Evolutionary conservation across 805 yeast genomes (phyloP).

Genomic region (Huiozyma naganishii): DNA sequence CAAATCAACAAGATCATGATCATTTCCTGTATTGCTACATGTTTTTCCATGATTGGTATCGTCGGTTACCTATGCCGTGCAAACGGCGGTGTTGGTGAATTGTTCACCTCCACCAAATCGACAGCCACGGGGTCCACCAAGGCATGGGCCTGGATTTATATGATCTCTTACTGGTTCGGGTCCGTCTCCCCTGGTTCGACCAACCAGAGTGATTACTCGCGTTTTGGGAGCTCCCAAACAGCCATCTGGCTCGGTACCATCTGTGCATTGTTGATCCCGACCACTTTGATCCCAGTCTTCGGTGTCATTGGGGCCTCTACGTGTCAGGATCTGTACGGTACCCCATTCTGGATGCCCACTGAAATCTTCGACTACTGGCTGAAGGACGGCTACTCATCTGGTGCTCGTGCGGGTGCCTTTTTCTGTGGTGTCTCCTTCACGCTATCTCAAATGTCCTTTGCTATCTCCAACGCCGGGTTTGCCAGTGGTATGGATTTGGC

Average conservation of each 20-base stretch:
- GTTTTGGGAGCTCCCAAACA: slow-evolving; percentile 27
- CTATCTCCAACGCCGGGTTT: slow-evolving; percentile 30
- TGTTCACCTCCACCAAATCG: slow-evolving; percentile 20
- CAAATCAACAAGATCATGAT: slow-evolving; percentile 30
- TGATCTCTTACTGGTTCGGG: slow-evolving; percentile 33
- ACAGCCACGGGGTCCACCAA: slow-evolving; percentile 26
- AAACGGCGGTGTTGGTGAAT: slow-evolving; percentile 28
- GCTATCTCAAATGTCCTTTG: slow-evolving; percentile 30
- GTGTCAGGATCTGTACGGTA: slow-evolving; percentile 27
- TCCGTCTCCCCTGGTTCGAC: slow-evolving; percentile 31
- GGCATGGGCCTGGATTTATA: slow-evolving; percentile 34
- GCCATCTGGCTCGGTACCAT: slow-evolving; percentile 26
- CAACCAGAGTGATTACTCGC: slow-evolving; percentile 32
- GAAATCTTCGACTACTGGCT: slow-evolving; percentile 26
- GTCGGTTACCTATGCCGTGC: slow-evolving; percentile 26
- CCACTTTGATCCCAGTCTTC: slow-evolving; percentile 33
- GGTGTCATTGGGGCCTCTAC: slow-evolving; percentile 35
- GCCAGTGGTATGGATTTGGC: slow-evolving; percentile 36
- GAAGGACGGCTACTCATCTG: slow-evolving; percentile 22
- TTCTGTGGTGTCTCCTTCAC: slow-evolving; percentile 30
- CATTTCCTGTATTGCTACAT: slow-evolving; percentile 28
- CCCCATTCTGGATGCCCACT: slow-evolving; percentile 28
- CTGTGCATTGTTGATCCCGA: slow-evolving; percentile 26
- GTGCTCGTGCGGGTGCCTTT: slow-evolving; percentile 30
- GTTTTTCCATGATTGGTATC: slow-evolving; percentile 32